Evolutionary conservation across 495 filamentous ascomycete genomes (phyloP).

Genomic region (Hypoxylon trugodes): DNA sequence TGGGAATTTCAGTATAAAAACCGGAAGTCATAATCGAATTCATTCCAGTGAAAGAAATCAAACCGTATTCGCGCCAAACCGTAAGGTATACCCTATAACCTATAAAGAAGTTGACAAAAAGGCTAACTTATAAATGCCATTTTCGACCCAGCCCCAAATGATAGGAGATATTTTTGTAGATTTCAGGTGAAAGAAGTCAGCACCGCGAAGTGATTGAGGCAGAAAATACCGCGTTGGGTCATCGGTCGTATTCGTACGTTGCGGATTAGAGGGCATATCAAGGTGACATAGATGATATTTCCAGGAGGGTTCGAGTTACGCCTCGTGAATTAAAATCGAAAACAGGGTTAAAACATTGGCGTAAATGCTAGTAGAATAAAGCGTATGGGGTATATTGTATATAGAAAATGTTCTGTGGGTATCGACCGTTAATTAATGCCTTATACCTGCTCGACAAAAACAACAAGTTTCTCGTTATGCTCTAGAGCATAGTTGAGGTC

Average conservation of each 20-base stretch:
- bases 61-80: conserved; percentile 31
- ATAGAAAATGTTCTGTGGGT: conserved; percentile 31
- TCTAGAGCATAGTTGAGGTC: conserved; percentile 82
- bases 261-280: background rate
- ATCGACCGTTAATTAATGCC: conserved; percentile 13
- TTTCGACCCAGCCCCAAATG: conserved; percentile 20
- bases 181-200: conserved; percentile 4
- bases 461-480: conserved; percentile 84
- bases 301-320: background rate
- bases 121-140: conserved; percentile 33
- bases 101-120: conserved; percentile 30
- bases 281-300: background rate
- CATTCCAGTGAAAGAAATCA: conserved; percentile 15
- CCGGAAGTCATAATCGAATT: conserved; percentile 11
- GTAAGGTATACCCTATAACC: conserved; percentile 41
- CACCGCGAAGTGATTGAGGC: conserved; percentile 3
- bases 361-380: conserved; percentile 40
- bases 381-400: conserved; percentile 43
- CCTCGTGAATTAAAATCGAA: conserved; percentile 15
- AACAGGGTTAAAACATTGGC: conserved; percentile 16
- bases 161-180: conserved; percentile 12
- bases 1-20: conserved; percentile 18
- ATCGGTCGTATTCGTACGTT: conserved; percentile 7
- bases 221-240: conserved; percentile 7
- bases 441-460: conserved; percentile 70